A percentile compares a stretch with the other conserved stretches of the same genome.
These are phyloP conservation scores for Westerdykella sp. DNA, from an alignment of 2,329 filamentous ascomycete species.

Conservation along the genomic window DNA sequence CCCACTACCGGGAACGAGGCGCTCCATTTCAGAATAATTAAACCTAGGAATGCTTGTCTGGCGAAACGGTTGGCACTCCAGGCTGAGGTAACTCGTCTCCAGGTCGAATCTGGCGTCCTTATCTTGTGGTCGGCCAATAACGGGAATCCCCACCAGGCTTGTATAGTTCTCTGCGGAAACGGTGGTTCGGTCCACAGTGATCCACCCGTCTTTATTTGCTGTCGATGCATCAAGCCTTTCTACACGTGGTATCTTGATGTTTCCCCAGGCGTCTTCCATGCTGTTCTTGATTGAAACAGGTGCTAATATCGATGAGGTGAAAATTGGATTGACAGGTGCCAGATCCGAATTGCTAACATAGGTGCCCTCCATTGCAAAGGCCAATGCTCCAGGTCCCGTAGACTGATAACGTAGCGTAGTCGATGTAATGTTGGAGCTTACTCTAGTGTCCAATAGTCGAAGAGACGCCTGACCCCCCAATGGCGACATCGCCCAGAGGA, in stretches of 20 bases:
- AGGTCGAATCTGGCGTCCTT: conserved; percentile 13
- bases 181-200: conserved; percentile 8
- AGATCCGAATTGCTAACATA: conserved; percentile 13
- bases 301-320: conserved; percentile 21
- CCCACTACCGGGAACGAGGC: conserved; percentile 10
- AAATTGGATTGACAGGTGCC: conserved; percentile 18
- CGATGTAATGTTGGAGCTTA: background rate
- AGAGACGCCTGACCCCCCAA: conserved; percentile 35
- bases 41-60: conserved; percentile 3
- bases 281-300: conserved; percentile 18
- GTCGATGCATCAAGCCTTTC: conserved; percentile 6
- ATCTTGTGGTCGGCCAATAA: conserved; percentile 13
- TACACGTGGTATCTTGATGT: conserved; percentile 30
- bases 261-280: conserved; percentile 28
- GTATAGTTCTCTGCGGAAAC: conserved; percentile 19
- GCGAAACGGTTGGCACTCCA: conserved; percentile 10
- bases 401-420: conserved; percentile 24
- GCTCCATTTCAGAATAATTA: conserved; percentile 12
- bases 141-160: conserved; percentile 26
- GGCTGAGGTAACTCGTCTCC: conserved; percentile 17
- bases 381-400: conserved; percentile 17
- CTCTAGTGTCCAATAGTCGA: conserved; percentile 15
- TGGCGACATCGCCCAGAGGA: conserved; percentile 34
- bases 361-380: conserved; percentile 11
- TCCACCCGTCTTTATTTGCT: conserved; percentile 18